phyloP scores from a whole-genome alignment of 768 basidiomycete species.

The Boletales sp. region DNA sequence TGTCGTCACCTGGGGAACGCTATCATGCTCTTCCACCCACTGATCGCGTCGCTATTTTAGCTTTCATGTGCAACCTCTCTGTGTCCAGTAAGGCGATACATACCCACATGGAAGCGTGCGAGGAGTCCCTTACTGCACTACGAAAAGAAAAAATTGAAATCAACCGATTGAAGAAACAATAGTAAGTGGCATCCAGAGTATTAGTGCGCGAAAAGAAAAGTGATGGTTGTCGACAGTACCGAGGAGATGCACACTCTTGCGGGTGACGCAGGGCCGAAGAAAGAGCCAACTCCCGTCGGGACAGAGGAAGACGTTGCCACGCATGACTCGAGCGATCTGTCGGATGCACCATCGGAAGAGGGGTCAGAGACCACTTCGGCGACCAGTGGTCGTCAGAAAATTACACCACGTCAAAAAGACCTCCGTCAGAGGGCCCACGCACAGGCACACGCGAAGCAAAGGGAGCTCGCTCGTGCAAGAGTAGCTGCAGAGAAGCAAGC shows the following conservation, averaged over 20 bases:
- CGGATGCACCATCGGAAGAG: constrained; percentile 63
- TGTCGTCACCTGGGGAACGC: constrained; percentile 58
- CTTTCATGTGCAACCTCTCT: constrained; percentile 86
- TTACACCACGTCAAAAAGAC: constrained; percentile 48
- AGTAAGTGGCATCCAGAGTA: constrained; percentile 50
- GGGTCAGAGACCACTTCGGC: constrained; percentile 58
- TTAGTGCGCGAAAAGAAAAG: constrained; percentile 6
- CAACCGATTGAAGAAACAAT: constrained; percentile 83
- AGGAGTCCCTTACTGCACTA: constrained; percentile 84
- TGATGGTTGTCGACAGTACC: constrained; percentile 38
- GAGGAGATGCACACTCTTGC: constrained; percentile 72
- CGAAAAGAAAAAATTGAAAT: constrained; percentile 96
- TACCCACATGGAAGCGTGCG: constrained; percentile 85
- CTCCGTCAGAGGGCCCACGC: constrained; percentile 53
- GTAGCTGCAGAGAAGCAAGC: constrained; percentile 79
- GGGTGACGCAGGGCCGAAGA: constrained; percentile 50
- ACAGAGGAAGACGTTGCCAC: constrained; percentile 53
- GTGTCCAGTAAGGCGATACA: constrained; percentile 89
- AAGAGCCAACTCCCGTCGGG: constrained; percentile 39
- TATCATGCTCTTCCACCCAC: constrained; percentile 70
- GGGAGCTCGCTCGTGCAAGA: constrained; percentile 75
- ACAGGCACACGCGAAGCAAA: constrained; percentile 66
- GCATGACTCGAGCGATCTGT: constrained; percentile 70
- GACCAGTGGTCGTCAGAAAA: constrained; percentile 38
- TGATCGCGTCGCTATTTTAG: constrained; percentile 82